These are phyloP conservation scores for Podospora appendiculata DNA, from an alignment of 495 filamentous ascomycete genomes.

Conservation along the genomic window DNA sequence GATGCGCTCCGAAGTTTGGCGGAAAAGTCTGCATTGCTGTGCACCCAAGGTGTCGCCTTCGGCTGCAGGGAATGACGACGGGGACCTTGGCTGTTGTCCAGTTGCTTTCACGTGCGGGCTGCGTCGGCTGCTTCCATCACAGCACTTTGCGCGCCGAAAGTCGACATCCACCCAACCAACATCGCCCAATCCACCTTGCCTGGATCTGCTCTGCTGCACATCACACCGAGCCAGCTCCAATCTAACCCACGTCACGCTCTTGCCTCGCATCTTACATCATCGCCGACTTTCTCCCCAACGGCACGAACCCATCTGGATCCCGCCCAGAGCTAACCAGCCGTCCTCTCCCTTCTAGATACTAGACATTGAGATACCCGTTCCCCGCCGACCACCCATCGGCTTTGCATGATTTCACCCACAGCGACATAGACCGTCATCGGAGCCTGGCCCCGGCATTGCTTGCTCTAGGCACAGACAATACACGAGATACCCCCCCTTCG, in stretches of 20 bases:
- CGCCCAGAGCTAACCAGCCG: constrained; percentile 5
- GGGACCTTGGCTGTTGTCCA: not conserved
- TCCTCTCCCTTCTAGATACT: constrained; percentile 11
- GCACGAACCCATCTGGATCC: not conserved
- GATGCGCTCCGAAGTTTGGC: not conserved
- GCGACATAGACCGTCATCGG: constrained; percentile 1
- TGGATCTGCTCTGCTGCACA: not conserved
- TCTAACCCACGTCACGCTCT: not conserved
- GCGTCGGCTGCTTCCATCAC: not conserved
- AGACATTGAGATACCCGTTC: constrained; percentile 24
- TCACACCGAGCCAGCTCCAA: not conserved
- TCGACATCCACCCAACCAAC: not conserved
- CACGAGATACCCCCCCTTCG: not conserved
- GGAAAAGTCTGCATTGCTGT: not conserved
- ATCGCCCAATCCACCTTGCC: not conserved
- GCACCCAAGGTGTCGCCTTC: not conserved
- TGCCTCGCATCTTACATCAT: constrained; percentile 4
- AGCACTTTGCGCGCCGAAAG: not conserved
- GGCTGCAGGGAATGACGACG: not conserved
- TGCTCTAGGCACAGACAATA: not conserved
- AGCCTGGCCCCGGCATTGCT: not conserved
- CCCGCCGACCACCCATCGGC: constrained; percentile 1
- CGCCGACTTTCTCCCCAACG: not conserved
- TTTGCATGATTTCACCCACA: constrained; percentile 6
- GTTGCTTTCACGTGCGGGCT: not conserved